Percentiles rank a stretch among this genome's conserved stretches.
Evolutionary conservation across 2,329 filamentous ascomycete species (phyloP).

Genomic region (Curvularia sp.): DNA sequence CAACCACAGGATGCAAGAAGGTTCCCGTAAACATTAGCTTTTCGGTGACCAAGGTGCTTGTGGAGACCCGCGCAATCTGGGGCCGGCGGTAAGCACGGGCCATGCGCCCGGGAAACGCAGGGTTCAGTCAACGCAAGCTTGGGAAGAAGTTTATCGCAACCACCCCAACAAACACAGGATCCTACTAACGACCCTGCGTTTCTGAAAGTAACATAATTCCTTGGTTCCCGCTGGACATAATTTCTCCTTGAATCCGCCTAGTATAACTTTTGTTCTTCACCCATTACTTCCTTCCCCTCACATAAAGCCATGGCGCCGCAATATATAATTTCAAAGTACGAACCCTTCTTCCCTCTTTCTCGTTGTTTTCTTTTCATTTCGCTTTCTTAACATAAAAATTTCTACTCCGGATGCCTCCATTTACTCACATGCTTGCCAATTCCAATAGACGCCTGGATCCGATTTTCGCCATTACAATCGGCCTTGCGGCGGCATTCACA

Average conservation of each 20-base stretch:
- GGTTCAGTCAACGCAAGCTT: slow-evolving; percentile 5
- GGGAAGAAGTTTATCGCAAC: slow-evolving; percentile 28
- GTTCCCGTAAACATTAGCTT: neutral
- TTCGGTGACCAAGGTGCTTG: slow-evolving; percentile 4
- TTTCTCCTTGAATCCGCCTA: neutral
- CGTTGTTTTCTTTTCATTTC: neutral
- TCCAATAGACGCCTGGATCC: slow-evolving; percentile 54
- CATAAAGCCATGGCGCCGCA: slow-evolving; percentile 40
- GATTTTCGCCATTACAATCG: slow-evolving; percentile 58
- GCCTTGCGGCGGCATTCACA: slow-evolving; percentile 52
- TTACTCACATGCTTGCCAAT: neutral
- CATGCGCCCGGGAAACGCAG: slow-evolving; percentile 17
- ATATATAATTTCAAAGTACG: slow-evolving; percentile 56
- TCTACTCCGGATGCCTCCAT: neutral
- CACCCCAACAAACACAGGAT: neutral
- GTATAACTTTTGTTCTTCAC: neutral
- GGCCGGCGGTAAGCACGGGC: no score
- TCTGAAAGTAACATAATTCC: neutral
- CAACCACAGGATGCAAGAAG: neutral
- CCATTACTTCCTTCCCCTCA: neutral
- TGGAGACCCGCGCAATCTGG: slow-evolving; percentile 3
- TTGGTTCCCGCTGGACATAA: neutral
- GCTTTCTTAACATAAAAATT: neutral
- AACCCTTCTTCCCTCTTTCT: neutral
- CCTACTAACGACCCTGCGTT: neutral